Conservation (phyloP, 1,284 basidiomycete genomes). For the Sanghuangporus weigelae region DNA sequence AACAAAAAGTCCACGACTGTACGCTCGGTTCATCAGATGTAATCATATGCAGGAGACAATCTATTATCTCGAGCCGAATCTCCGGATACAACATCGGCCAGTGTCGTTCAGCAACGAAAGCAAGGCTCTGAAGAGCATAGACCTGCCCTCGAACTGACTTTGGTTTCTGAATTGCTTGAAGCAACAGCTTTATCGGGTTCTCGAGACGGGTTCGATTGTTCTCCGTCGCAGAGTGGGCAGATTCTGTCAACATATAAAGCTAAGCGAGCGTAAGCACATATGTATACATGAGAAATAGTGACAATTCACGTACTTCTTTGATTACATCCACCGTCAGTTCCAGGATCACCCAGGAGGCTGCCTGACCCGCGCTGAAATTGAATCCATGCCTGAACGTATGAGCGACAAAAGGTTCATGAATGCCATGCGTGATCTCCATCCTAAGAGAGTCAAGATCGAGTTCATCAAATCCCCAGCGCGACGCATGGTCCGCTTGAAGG, state of each 20-base stretch:
- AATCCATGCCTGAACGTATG: conserved; percentile 66
- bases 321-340: conserved; percentile 83
- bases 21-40: conserved; percentile 57
- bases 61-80: conserved; percentile 52
- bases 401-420: conserved; percentile 45
- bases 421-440: conserved; percentile 37
- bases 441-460: conserved; percentile 64
- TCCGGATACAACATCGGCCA: conserved; percentile 56
- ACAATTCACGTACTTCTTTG: conserved; percentile 44
- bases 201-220: conserved; percentile 50
- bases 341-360: conserved; percentile 75
- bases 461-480: conserved; percentile 53
- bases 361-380: conserved; percentile 66
- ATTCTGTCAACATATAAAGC: conserved; percentile 61
- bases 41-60: conserved; percentile 54
- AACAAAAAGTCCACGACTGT: conserved; percentile 82
- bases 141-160: conserved; percentile 30
- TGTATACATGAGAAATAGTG: conserved; percentile 11
- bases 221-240: conserved; percentile 36
- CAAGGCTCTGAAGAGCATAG: conserved; percentile 70
- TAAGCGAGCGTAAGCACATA: conserved; percentile 28
- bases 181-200: conserved; percentile 54
- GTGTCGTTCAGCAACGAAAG: conserved; percentile 81
- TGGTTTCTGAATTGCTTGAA: conserved; percentile 43
- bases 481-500: conserved; percentile 59